A percentile compares a stretch with the other conserved stretches of the same genome.
Evolutionary conservation across 805 yeast genomes (phyloP).

Genomic region (Maudiozyma turicensis): DNA sequence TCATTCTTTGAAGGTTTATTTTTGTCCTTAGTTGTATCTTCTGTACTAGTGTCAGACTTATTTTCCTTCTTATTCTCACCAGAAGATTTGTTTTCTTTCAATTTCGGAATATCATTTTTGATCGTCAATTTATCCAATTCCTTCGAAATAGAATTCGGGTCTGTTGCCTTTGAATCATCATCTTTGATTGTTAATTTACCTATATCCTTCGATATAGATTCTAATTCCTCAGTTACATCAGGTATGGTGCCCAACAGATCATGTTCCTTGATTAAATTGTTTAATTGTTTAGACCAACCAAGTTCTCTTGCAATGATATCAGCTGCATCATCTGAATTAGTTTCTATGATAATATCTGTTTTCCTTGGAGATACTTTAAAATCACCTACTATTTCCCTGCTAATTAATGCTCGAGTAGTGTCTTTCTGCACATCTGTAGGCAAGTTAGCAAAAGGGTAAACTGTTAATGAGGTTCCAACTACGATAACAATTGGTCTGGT

Average conservation of each 20-base stretch:
- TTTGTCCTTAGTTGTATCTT: too few relatives aligned
- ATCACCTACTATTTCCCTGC: conserved; percentile 71
- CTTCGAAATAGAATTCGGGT: too few relatives aligned
- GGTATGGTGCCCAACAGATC: conserved; percentile 1
- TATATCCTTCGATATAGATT: conserved; percentile 7
- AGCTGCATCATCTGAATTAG: conserved; percentile 61
- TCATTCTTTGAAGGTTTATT: too few relatives aligned
- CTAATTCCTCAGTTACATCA: conserved; percentile 1
- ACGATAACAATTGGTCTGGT: conserved; percentile 58
- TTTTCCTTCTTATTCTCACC: too few relatives aligned
- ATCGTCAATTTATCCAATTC: too few relatives aligned
- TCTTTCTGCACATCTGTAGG: conserved; percentile 51
- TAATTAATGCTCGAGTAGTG: conserved; percentile 55
- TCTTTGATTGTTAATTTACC: conserved; percentile 9
- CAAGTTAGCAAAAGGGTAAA: conserved; percentile 79
- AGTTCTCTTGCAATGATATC: conserved; percentile 39
- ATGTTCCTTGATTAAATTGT: conserved; percentile 28
- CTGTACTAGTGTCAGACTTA: too few relatives aligned
- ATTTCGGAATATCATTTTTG: too few relatives aligned
- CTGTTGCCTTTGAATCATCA: background rate
- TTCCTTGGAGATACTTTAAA: conserved; percentile 44
- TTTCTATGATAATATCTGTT: conserved; percentile 50
- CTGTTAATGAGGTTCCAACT: conserved; percentile 88
- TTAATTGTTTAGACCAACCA: conserved; percentile 58
- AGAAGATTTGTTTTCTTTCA: too few relatives aligned